Percentiles rank a stretch among this genome's conserved stretches.
Conservation (phyloP, 192 early-diverging fungal species). For the Coemansia sp. region DNA sequence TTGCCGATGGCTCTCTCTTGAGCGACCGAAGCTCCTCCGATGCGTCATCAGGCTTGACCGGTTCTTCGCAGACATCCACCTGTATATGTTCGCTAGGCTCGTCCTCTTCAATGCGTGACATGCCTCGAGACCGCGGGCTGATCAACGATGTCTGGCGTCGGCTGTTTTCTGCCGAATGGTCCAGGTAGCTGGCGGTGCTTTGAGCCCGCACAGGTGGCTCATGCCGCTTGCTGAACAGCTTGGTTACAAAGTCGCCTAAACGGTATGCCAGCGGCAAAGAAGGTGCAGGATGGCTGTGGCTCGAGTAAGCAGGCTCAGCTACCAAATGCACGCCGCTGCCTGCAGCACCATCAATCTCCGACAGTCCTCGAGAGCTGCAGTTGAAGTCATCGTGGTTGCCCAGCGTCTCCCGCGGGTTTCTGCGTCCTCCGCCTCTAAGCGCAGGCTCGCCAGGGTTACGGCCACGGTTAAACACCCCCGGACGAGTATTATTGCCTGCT, state of each 20-base stretch:
- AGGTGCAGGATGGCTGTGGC: background rate
- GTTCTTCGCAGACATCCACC: constrained; percentile 3
- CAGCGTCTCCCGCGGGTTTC: constrained; percentile 7
- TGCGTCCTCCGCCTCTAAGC: constrained; percentile 21
- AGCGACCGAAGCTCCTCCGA: constrained; percentile 25
- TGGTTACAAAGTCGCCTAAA: constrained; percentile 23
- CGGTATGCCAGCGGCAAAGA: constrained; percentile 24
- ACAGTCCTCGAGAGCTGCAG: constrained; percentile 15
- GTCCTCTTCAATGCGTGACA: constrained; percentile 14
- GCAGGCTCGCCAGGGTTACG: constrained; percentile 23
- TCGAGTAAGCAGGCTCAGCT: background rate
- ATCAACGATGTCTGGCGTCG: constrained; percentile 17
- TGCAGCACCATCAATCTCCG: constrained; percentile 10
- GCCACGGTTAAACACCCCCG: background rate
- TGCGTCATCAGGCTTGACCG: background rate
- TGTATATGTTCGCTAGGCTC: constrained; percentile 8
- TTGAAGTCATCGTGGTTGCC: constrained; percentile 15
- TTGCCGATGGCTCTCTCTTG: constrained; percentile 15
- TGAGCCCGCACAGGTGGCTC: constrained; percentile 6
- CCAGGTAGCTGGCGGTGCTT: constrained; percentile 19
- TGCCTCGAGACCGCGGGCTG: constrained; percentile 15
- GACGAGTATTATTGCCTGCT: background rate
- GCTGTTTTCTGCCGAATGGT: constrained; percentile 11
- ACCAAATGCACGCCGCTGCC: constrained; percentile 42
- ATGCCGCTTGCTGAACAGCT: constrained; percentile 6